phyloP scores from a whole-genome alignment of 164 flowering plant species.

The Magnolia changhungtana region DNA sequence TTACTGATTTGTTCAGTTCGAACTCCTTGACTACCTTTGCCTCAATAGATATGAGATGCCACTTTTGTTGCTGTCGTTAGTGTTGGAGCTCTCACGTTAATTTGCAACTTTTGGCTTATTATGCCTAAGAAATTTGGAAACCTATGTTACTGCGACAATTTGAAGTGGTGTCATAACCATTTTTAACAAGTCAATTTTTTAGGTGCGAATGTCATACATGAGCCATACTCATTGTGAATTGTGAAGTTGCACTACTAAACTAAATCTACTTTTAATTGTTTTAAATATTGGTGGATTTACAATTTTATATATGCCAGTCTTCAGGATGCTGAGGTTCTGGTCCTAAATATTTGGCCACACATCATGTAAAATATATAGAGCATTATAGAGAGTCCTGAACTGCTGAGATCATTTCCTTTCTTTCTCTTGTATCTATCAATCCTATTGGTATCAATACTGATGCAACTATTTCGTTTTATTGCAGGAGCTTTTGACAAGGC shows the following conservation, averaged over 20 bases:
- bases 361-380: background rate
- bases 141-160: background rate
- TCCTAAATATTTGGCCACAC: background rate
- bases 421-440: background rate
- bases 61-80: background rate
- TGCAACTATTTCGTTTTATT: constrained; percentile 16
- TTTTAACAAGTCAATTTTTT: too few species aligned
- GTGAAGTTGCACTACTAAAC: background rate
- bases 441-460: constrained; percentile 1
- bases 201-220: background rate
- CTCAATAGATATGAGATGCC: too few species aligned
- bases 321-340: background rate
- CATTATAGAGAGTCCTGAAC: background rate
- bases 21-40: too few species aligned
- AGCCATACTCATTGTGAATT: background rate
- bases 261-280: background rate
- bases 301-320: background rate
- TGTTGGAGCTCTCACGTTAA: background rate
- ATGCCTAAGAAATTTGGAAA: background rate
- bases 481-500: constrained; percentile 95
- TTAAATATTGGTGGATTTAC: background rate
- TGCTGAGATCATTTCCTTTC: constrained; percentile 1
- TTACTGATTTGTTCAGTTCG: too few species aligned
- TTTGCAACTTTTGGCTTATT: background rate
- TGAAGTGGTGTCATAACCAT: background rate